These are phyloP conservation scores for Metarhizium album DNA, from an alignment of 2,329 filamentous ascomycete species.

Conservation along the genomic window DNA sequence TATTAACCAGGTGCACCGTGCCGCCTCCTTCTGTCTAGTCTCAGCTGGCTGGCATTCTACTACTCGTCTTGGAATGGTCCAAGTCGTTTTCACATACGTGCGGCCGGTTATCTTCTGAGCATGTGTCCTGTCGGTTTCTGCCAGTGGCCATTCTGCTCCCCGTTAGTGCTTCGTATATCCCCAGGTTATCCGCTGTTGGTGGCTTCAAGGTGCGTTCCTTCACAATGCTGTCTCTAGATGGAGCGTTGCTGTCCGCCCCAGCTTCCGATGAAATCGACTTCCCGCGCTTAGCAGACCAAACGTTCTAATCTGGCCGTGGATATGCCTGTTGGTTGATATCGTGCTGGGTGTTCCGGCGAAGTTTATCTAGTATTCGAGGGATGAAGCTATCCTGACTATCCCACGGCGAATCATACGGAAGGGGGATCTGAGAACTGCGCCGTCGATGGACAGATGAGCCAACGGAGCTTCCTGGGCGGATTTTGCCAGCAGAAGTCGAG, in stretches of 20 bases:
- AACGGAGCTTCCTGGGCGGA: constrained; percentile 14
- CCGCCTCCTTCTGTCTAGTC: not conserved
- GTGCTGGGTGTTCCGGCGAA: constrained; percentile 17
- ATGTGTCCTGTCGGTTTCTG: constrained; percentile 12
- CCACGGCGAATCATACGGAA: constrained; percentile 3
- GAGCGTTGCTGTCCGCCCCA: not conserved
- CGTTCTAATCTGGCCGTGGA: not conserved
- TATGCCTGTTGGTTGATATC: constrained; percentile 11
- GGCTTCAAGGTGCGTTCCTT: constrained; percentile 10
- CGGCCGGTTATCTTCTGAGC: constrained; percentile 23
- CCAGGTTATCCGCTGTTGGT: constrained; percentile 10
- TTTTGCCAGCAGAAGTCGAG: constrained; percentile 5
- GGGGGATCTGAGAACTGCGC: constrained; percentile 14
- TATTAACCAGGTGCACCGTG: not conserved
- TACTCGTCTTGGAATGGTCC: constrained; percentile 1
- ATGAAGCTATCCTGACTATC: constrained; percentile 10
- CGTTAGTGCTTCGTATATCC: constrained; percentile 16
- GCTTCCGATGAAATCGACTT: not conserved
- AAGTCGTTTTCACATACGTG: constrained; percentile 20
- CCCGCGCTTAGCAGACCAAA: constrained; percentile 6
- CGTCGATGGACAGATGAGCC: constrained; percentile 16
- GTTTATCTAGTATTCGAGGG: constrained; percentile 17
- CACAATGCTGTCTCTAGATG: constrained; percentile 14
- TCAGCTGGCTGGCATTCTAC: not conserved
- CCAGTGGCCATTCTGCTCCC: constrained; percentile 9